phyloP scores from a whole-genome alignment of 2,329 filamentous ascomycete genomes.

The Geoglossum cookeanum region DNA sequence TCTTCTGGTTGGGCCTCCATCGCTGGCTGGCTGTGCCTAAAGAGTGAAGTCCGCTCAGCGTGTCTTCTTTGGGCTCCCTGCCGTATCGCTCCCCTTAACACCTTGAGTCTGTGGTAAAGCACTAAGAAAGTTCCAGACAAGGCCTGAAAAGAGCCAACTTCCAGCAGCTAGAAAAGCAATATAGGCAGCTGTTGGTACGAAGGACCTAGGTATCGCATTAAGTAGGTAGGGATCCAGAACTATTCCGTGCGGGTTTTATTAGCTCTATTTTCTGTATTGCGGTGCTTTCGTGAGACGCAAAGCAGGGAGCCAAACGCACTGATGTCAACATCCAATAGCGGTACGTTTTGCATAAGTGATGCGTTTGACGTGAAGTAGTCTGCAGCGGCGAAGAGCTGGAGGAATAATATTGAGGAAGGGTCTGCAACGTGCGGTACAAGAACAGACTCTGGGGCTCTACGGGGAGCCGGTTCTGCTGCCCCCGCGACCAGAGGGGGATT shows the following conservation, averaged over 20 bases:
- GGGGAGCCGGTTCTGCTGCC: neutral
- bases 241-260: conserved; percentile 16
- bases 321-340: conserved; percentile 56
- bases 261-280: neutral
- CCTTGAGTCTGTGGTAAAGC: neutral
- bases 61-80: neutral
- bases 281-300: neutral
- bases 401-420: conserved; percentile 40
- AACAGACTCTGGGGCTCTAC: neutral
- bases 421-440: neutral
- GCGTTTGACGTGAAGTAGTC: conserved; percentile 67
- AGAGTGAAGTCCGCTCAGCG: neutral
- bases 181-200: conserved; percentile 54
- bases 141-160: conserved; percentile 30
- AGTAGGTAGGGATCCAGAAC: conserved; percentile 73
- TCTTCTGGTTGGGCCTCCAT: neutral
- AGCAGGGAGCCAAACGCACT: conserved; percentile 20
- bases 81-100: neutral
- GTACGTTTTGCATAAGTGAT: conserved; percentile 55
- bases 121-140: conserved; percentile 20
- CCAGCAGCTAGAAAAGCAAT: conserved; percentile 39
- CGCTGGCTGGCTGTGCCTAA: neutral
- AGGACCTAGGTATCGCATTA: conserved; percentile 61
- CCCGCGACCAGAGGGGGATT: conserved; percentile 11
- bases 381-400: conserved; percentile 57